Conservation (phyloP, 768 basidiomycete species). For the Cyathus striatus region DNA sequence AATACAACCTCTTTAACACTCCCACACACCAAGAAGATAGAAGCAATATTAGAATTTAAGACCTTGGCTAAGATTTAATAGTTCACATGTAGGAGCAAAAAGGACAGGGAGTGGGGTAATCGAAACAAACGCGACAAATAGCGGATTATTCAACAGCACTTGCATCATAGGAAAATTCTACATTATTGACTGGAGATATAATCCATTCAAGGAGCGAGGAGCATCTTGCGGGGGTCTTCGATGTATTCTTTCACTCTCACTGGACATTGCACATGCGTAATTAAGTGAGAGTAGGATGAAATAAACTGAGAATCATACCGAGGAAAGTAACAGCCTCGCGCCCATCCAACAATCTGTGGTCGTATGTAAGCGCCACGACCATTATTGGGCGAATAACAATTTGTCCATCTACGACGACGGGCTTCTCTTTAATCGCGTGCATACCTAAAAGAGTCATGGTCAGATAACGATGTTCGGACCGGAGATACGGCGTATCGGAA, state of each 20-base stretch:
- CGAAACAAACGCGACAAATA: no score
- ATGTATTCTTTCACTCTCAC: slow-evolving; percentile 92
- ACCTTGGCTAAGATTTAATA: no score
- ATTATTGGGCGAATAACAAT: slow-evolving; percentile 97
- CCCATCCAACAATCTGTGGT: slow-evolving; percentile 93
- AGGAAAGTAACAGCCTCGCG: slow-evolving; percentile 97
- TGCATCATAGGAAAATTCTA: no score
- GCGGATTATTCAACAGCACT: no score
- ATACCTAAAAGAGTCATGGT: slow-evolving; percentile 47
- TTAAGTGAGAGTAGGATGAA: not conserved
- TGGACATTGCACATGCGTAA: slow-evolving; percentile 17
- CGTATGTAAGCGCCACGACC: slow-evolving; percentile 91
- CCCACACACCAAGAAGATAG: no score
- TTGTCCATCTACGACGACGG: slow-evolving; percentile 90
- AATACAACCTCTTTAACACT: no score
- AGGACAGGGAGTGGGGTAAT: no score
- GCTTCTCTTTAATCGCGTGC: slow-evolving; percentile 90
- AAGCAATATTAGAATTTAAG: no score
- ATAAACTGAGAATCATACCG: slow-evolving; percentile 36
- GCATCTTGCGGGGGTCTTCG: slow-evolving; percentile 92
- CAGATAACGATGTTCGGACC: not conserved
- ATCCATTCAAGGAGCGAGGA: no score
- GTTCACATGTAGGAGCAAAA: no score
- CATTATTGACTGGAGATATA: no score
- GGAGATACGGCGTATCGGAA: not conserved